Conservation (phyloP, 495 filamentous ascomycete genomes). For the Penicillium robsamsonii region DNA sequence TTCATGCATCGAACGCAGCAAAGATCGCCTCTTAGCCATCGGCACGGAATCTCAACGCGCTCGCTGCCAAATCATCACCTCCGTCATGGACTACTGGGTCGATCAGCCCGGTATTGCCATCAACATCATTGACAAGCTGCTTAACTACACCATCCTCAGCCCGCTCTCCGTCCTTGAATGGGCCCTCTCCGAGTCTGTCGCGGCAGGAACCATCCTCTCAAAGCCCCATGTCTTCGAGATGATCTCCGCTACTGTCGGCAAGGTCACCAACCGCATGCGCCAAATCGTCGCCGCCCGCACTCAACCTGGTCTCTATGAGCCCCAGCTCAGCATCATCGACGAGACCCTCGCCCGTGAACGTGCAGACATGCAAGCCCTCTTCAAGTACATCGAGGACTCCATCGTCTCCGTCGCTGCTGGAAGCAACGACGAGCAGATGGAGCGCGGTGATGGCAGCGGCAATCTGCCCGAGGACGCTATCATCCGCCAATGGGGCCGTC, state of each 20-base stretch:
- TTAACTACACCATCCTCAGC: conserved; percentile 93
- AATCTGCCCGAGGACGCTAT: conserved; percentile 54
- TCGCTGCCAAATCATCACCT: conserved; percentile 81
- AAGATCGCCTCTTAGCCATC: conserved; percentile 80
- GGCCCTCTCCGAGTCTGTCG: conserved; percentile 66
- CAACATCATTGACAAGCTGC: conserved; percentile 91
- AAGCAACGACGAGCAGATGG: conserved; percentile 67
- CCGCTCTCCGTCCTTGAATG: conserved; percentile 83
- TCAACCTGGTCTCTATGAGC: conserved; percentile 52
- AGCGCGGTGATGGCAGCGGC: conserved; percentile 46
- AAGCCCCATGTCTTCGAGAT: conserved; percentile 82
- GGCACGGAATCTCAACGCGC: conserved; percentile 69
- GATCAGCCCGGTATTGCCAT: conserved; percentile 91
- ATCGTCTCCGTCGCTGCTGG: conserved; percentile 70
- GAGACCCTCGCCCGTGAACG: conserved; percentile 65
- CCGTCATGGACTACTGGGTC: conserved; percentile 89
- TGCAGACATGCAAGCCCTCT: conserved; percentile 70
- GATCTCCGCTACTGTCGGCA: conserved; percentile 79
- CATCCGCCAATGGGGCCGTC: conserved; percentile 74
- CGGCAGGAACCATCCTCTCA: conserved; percentile 66
- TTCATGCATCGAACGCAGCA: conserved; percentile 93
- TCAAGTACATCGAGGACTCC: conserved; percentile 76
- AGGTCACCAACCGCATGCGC: conserved; percentile 86
- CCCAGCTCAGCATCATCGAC: conserved; percentile 62
- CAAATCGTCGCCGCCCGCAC: conserved; percentile 69